Conservation (phyloP, 2,329 filamentous ascomycete genomes). For the Xylaria sp. region DNA sequence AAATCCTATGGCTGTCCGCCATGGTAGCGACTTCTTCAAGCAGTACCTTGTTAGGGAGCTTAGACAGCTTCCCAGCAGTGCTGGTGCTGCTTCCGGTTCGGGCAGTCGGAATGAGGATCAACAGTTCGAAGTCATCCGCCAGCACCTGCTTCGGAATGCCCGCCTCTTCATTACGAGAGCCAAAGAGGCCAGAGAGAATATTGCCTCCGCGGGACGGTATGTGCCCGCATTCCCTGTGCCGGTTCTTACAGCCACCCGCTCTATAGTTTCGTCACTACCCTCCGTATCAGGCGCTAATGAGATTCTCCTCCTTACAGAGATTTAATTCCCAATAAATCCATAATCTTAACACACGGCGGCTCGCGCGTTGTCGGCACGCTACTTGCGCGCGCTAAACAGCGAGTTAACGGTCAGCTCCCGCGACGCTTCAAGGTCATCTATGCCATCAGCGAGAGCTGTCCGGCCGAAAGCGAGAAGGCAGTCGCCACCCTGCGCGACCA, state of each 20-base stretch:
- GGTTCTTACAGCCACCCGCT: background rate
- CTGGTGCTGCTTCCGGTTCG: slow-evolving; percentile 41
- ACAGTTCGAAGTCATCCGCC: slow-evolving; percentile 84
- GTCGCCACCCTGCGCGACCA: slow-evolving; percentile 76
- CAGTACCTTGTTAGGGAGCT: slow-evolving; percentile 87
- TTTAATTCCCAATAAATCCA: slow-evolving; percentile 81
- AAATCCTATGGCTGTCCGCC: slow-evolving; percentile 91
- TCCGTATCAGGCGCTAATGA: slow-evolving; percentile 14
- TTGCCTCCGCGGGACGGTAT: slow-evolving; percentile 75
- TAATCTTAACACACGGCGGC: slow-evolving; percentile 91
- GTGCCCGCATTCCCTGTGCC: background rate
- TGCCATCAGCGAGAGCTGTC: slow-evolving; percentile 67
- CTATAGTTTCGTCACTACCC: background rate
- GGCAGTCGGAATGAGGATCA: slow-evolving; percentile 52
- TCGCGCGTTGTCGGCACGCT: slow-evolving; percentile 85
- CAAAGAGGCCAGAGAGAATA: slow-evolving; percentile 84
- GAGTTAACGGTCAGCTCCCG: slow-evolving; percentile 64
- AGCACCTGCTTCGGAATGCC: slow-evolving; percentile 86
- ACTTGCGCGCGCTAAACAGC: slow-evolving; percentile 77
- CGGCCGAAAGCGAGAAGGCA: slow-evolving; percentile 74
- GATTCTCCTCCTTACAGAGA: slow-evolving; percentile 57
- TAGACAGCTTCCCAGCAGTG: slow-evolving; percentile 61
- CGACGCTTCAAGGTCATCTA: slow-evolving; percentile 85
- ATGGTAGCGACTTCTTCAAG: slow-evolving; percentile 95
- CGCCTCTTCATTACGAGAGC: slow-evolving; percentile 87